These are phyloP conservation scores for Choanephora cucurbitarum DNA, from an alignment of 371 early-diverging fungal species.

Conservation along the genomic window DNA sequence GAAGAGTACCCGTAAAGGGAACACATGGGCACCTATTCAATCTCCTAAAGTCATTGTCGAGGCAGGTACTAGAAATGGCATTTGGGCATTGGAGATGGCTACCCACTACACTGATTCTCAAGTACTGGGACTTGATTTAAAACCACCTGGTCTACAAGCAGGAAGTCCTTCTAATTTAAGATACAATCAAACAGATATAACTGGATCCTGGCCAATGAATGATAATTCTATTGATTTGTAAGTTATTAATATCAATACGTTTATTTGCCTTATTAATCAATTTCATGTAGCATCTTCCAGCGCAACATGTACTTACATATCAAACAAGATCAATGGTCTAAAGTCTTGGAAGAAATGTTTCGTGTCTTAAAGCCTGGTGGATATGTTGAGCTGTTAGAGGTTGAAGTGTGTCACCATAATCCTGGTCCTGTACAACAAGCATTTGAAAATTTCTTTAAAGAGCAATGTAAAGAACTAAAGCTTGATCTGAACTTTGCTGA, in stretches of 20 bases:
- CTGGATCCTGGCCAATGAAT: conserved; percentile 39
- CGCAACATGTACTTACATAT: conserved; percentile 40
- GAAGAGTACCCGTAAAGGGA: conserved; percentile 47
- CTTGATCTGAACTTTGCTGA: conserved; percentile 29
- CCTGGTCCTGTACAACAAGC: conserved; percentile 52
- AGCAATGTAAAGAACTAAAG: conserved; percentile 31
- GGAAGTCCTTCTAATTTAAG: conserved; percentile 35
- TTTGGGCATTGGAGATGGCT: conserved; percentile 70
- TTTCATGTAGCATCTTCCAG: conserved; percentile 37
- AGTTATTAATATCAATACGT: conserved; percentile 16
- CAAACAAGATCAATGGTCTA: conserved; percentile 36
- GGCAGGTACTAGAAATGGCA: conserved; percentile 53
- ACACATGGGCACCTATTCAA: conserved; percentile 40
- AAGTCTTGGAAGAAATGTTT: conserved; percentile 38
- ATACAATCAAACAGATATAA: conserved; percentile 35
- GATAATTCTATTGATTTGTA: conserved; percentile 45
- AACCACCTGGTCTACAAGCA: conserved; percentile 42
- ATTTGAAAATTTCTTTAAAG: conserved; percentile 37
- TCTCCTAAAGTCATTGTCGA: conserved; percentile 50
- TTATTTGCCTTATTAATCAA: not conserved
- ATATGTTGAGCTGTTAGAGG: conserved; percentile 41
- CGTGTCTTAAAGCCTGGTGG: conserved; percentile 50
- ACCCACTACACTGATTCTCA: conserved; percentile 44
- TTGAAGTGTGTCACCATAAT: conserved; percentile 41
- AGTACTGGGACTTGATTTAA: conserved; percentile 56